phyloP scores from a whole-genome alignment of 306 rosid species.

The Dalbergia oliveri region DNA sequence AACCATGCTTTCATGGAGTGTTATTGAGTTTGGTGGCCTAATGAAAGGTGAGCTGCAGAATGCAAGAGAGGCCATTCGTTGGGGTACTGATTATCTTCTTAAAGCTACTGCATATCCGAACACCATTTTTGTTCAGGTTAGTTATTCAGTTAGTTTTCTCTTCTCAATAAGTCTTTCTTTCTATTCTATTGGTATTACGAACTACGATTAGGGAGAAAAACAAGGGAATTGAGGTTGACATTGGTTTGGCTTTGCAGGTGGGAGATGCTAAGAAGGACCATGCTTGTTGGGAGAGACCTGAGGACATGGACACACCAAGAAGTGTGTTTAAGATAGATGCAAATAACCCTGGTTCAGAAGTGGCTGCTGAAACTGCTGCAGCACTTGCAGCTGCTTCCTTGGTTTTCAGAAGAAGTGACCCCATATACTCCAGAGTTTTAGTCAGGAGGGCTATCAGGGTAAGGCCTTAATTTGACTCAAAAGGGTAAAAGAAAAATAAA shows the following conservation, averaged over 20 bases:
- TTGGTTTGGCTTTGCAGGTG: conserved; percentile 59
- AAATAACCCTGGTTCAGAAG: conserved; percentile 88
- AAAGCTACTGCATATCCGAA: conserved; percentile 87
- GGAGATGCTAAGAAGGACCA: conserved; percentile 92
- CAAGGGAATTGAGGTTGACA: not conserved
- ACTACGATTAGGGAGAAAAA: not conserved
- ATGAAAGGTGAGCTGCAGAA: conserved; percentile 85
- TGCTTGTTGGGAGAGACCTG: conserved; percentile 98
- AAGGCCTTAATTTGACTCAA: not conserved
- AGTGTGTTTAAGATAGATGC: conserved; percentile 77
- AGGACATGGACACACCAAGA: conserved; percentile 97
- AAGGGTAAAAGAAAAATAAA: not conserved
- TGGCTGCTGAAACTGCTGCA: conserved; percentile 97
- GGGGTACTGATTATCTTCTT: conserved; percentile 93
- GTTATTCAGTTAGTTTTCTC: conserved; percentile 43
- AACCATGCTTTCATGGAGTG: conserved; percentile 99
- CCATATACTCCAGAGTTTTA: conserved; percentile 73
- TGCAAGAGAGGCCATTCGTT: conserved; percentile 84
- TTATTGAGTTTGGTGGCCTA: conserved; percentile 88
- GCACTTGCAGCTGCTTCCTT: conserved; percentile 97
- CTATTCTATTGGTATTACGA: not conserved
- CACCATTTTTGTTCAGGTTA: conserved; percentile 88
- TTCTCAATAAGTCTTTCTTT: not conserved
- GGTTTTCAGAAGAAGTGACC: conserved; percentile 86
- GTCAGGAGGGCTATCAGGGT: conserved; percentile 78